phyloP scores from a whole-genome alignment of 2,329 filamentous ascomycete species.

The Pestalotiopsis sp. region DNA sequence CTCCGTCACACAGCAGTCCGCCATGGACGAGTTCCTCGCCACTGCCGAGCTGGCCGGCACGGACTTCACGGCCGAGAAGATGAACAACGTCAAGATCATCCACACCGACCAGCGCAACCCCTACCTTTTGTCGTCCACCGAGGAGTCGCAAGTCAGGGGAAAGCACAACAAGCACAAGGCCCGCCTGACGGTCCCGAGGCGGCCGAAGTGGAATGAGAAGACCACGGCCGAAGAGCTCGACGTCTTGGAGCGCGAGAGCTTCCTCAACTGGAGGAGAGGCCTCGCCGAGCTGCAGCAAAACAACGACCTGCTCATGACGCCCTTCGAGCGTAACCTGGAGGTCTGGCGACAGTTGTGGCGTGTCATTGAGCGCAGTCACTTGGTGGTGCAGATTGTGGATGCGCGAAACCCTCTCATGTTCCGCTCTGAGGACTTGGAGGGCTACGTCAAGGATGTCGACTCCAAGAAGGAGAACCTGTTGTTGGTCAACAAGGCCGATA shows the following conservation, averaged over 20 bases:
- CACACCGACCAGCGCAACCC: conserved; percentile 96
- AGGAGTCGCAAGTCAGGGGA: conserved; percentile 76
- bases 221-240: conserved; percentile 88
- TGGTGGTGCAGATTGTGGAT: conserved; percentile 98
- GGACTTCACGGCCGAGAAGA: conserved; percentile 98
- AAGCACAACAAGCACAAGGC: conserved; percentile 84
- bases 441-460: conserved; percentile 92
- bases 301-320: conserved; percentile 93
- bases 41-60: conserved; percentile 97
- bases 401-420: conserved; percentile 93
- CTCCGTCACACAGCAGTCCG: conserved; percentile 95
- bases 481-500: conserved; percentile 97
- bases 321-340: conserved; percentile 95
- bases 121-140: conserved; percentile 81
- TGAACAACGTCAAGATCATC: conserved; percentile 99
- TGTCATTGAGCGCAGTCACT: conserved; percentile 93
- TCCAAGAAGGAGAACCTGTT: conserved; percentile 86
- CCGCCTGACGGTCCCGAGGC: conserved; percentile 83
- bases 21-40: conserved; percentile 92
- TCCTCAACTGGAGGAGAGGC: conserved; percentile 87
- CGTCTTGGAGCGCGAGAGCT: conserved; percentile 73
- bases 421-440: conserved; percentile 89
- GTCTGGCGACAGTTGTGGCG: conserved; percentile 98
- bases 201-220: conserved; percentile 83
- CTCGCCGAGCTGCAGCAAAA: conserved; percentile 92